phyloP scores from a whole-genome alignment of 257 asterid genomes.

The Petunia secreta region DNA sequence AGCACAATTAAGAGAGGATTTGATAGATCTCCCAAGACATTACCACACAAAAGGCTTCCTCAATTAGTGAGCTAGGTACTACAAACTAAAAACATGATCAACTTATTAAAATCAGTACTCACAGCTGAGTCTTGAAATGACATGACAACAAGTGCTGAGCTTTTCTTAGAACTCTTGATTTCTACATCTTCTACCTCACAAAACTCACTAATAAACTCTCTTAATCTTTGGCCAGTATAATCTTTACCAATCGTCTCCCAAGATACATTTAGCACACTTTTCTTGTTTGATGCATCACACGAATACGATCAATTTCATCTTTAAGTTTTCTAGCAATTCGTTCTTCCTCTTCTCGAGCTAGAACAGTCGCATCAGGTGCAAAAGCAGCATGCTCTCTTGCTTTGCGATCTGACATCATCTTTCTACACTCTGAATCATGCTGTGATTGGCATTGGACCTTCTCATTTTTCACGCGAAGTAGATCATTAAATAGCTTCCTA shows the following conservation, averaged over 20 bases:
- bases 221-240: constrained; percentile 60
- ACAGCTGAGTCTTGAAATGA: constrained; percentile 67
- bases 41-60: constrained; percentile 59
- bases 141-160: constrained; percentile 86
- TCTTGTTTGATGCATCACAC: constrained; percentile 64
- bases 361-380: constrained; percentile 40
- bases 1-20: constrained; percentile 77
- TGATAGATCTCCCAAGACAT: constrained; percentile 68
- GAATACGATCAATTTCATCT: constrained; percentile 63
- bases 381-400: constrained; percentile 64
- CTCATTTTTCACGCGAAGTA: constrained; percentile 58
- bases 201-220: constrained; percentile 60
- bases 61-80: constrained; percentile 27
- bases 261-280: constrained; percentile 72
- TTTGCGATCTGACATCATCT: constrained; percentile 72
- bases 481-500: constrained; percentile 63
- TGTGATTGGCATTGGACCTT: constrained; percentile 56
- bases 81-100: neutral
- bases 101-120: constrained; percentile 28
- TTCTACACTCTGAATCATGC: constrained; percentile 64
- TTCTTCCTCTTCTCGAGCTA: constrained; percentile 63
- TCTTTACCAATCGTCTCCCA: constrained; percentile 76
- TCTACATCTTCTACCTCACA: constrained; percentile 81
- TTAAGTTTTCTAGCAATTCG: constrained; percentile 49
- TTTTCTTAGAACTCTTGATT: constrained; percentile 65